Conservation (phyloP, 2,329 filamentous ascomycete species). For the Zalaria sp. region DNA sequence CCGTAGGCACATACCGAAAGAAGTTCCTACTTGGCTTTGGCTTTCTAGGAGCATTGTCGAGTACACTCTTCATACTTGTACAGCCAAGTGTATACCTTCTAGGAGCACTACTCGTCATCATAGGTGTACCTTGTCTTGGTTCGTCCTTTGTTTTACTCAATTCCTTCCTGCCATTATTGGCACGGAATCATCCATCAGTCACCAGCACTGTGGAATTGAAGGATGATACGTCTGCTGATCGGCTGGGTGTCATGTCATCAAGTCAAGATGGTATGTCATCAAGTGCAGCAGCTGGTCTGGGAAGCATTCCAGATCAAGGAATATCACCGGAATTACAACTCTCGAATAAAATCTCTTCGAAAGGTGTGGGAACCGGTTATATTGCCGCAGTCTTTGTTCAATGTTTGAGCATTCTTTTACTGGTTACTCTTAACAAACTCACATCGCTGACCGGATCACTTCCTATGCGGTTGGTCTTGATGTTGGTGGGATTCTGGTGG, state of each 20-base stretch:
- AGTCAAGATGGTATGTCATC: too few relatives aligned
- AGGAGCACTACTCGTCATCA: slow-evolving; percentile 64
- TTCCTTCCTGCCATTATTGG: slow-evolving; percentile 77
- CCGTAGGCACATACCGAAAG: slow-evolving; percentile 55
- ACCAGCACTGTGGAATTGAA: slow-evolving; percentile 3
- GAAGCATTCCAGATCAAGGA: slow-evolving; percentile 11
- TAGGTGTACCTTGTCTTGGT: slow-evolving; percentile 81
- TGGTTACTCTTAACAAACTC: slow-evolving; percentile 38
- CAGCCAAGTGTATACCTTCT: slow-evolving; percentile 61
- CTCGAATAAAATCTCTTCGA: slow-evolving; percentile 75
- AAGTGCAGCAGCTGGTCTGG: slow-evolving; percentile 2
- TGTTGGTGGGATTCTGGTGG: slow-evolving; percentile 82
- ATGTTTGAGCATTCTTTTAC: slow-evolving; percentile 58
- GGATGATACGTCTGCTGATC: too few relatives aligned
- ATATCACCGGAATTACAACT: slow-evolving; percentile 52
- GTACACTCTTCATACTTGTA: slow-evolving; percentile 71
- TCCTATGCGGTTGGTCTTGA: slow-evolving; percentile 67
- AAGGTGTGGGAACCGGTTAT: slow-evolving; percentile 83
- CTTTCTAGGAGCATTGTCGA: slow-evolving; percentile 59
- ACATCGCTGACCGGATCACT: slow-evolving; percentile 60
- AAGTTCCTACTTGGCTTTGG: slow-evolving; percentile 68
- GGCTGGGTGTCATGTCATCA: too few relatives aligned
- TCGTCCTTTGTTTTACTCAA: slow-evolving; percentile 95
- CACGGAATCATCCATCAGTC: slow-evolving; percentile 58
- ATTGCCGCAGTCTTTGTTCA: slow-evolving; percentile 70